A percentile compares a stretch with the other conserved stretches of the same genome.
Evolutionary conservation across 2,329 filamentous ascomycete species (phyloP).

Genomic region (Botrytis fragariae): DNA sequence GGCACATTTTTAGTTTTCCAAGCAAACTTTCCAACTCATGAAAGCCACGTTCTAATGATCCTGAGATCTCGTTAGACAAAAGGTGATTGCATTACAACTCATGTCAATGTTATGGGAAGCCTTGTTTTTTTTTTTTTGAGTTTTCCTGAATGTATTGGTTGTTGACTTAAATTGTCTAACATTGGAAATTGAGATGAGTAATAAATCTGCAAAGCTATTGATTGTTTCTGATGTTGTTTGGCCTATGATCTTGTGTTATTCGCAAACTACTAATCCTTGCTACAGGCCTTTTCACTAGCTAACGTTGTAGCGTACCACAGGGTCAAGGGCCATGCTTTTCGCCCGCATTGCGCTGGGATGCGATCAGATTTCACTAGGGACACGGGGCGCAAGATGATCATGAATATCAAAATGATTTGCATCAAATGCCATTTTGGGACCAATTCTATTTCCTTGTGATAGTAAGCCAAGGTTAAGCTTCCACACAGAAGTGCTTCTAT

Average conservation of each 20-base stretch:
- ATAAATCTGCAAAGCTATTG: not conserved
- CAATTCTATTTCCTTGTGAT: conserved; percentile 15
- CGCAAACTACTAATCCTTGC: conserved; percentile 8
- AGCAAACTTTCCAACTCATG: conserved; percentile 9
- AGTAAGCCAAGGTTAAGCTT: conserved; percentile 14
- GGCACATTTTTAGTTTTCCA: not conserved
- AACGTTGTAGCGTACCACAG: conserved; percentile 13
- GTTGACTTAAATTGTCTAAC: not conserved
- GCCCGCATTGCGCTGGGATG: conserved; percentile 9
- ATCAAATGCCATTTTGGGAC: not conserved
- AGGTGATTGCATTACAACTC: not conserved
- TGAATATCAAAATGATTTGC: not conserved
- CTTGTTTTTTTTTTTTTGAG: conserved; percentile 7
- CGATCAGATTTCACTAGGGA: conserved; percentile 15
- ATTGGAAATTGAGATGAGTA: not conserved
- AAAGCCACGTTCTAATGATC: conserved; percentile 17
- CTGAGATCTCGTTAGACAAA: not conserved
- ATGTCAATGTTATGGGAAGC: not conserved
- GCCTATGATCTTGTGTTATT: not conserved
- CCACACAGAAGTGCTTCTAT: not conserved
- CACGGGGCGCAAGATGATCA: conserved; percentile 9
- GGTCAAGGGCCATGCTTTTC: conserved; percentile 13
- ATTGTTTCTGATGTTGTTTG: conserved; percentile 8
- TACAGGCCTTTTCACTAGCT: not conserved
- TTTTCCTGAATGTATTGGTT: not conserved